Percentiles rank a stretch among this genome's conserved stretches.
Evolutionary conservation across 2,329 filamentous ascomycete species (phyloP).

Genomic region (Plectosphaerella sp.): DNA sequence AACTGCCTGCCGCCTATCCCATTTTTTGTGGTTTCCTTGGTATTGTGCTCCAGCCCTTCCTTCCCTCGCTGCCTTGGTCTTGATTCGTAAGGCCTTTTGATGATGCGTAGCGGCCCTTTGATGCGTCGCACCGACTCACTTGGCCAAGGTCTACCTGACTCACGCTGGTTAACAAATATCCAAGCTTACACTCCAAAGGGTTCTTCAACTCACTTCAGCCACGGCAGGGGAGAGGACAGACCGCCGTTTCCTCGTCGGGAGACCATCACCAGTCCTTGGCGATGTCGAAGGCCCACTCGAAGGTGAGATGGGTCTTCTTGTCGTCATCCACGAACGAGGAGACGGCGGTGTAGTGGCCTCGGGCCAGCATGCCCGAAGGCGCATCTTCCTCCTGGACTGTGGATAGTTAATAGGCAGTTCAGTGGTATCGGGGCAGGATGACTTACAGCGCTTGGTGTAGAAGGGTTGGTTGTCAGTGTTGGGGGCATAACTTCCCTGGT

Average conservation of each 20-base stretch:
- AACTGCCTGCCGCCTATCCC: too few relatives aligned
- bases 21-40: too few relatives aligned
- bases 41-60: too few relatives aligned
- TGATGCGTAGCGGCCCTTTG: too few relatives aligned
- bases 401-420: constrained; percentile 7
- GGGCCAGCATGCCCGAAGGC: constrained; percentile 82
- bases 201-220: too few relatives aligned
- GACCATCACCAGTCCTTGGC: constrained; percentile 78
- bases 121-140: too few relatives aligned
- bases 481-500: constrained; percentile 83
- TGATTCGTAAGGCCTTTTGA: too few relatives aligned
- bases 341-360: constrained; percentile 83
- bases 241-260: background rate
- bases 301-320: constrained; percentile 81
- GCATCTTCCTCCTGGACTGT: constrained; percentile 88
- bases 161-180: too few relatives aligned
- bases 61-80: too few relatives aligned
- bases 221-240: too few relatives aligned
- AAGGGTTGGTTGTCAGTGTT: constrained; percentile 82
- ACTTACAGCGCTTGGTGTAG: constrained; percentile 90
- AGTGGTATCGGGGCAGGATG: background rate
- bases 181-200: too few relatives aligned
- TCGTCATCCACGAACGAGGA: constrained; percentile 96
- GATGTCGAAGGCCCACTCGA: constrained; percentile 96
- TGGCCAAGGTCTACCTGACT: too few relatives aligned